These are phyloP conservation scores for Fusarium beomiforme DNA, from an alignment of 2,329 filamentous ascomycete genomes.

Conservation along the genomic window DNA sequence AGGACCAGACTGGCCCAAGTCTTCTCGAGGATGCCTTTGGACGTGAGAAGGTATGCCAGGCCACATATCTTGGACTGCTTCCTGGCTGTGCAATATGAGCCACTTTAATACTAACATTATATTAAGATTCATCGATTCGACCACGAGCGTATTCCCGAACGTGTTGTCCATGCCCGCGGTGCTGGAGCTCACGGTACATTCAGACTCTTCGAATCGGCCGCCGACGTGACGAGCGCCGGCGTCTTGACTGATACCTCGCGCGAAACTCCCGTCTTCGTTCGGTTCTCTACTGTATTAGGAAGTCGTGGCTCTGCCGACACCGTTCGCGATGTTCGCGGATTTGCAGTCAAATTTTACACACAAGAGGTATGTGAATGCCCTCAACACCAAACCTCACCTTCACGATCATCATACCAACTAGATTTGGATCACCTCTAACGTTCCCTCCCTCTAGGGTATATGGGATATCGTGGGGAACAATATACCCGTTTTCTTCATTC, in stretches of 20 bases:
- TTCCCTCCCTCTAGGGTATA: too few relatives aligned
- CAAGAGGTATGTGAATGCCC: conserved; percentile 64
- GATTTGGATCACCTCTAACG: too few relatives aligned
- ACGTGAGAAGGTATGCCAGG: conserved; percentile 72
- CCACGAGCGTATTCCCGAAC: conserved; percentile 67
- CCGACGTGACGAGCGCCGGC: conserved; percentile 73
- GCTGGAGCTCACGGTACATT: conserved; percentile 78
- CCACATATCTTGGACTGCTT: not conserved
- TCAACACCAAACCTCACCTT: too few relatives aligned
- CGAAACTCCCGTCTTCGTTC: conserved; percentile 54
- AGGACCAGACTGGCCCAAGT: conserved; percentile 71
- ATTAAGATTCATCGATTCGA: conserved; percentile 77
- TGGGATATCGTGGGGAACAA: conserved; percentile 80
- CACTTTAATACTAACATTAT: not conserved
- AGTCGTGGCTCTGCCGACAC: conserved; percentile 82
- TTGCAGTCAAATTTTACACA: conserved; percentile 75
- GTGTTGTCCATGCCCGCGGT: conserved; percentile 76
- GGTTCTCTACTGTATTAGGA: conserved; percentile 82
- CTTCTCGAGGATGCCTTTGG: conserved; percentile 78
- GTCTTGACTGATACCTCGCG: conserved; percentile 67
- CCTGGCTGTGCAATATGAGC: not conserved
- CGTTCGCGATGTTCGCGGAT: conserved; percentile 84
- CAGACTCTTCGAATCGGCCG: conserved; percentile 70
- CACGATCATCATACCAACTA: too few relatives aligned
- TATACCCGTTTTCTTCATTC: conserved; percentile 80